Evolutionary conservation across 495 filamentous ascomycete genomes (phyloP), one percentile per base, ranked within the genome.

Genomic region (Aspergillus funiculosus): DNA sequence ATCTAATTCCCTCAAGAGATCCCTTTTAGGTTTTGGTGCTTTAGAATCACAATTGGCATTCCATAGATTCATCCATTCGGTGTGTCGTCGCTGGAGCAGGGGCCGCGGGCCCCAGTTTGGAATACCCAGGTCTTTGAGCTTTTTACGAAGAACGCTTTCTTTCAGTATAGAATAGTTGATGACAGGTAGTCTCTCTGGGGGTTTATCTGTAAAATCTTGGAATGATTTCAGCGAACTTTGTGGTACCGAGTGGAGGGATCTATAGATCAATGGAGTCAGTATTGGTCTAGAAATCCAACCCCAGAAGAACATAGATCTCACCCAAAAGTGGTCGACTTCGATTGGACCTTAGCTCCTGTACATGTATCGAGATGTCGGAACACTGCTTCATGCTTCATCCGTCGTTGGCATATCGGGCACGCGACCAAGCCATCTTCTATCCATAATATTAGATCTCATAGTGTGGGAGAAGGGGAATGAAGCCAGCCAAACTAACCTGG

Each of bases 11-110:
- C 74, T 75, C 21, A 92, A 58, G 5, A 98, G 57, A 36, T 91
- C 82, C 3, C 68, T 60, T 52, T 86, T 87, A 4, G 72, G 65
- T 55, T 84, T 83, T 1, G 87, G 88, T 3, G 63, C 67, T 42
- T 73, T 77, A 2, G 88, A 83, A 61, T 99, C 92, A 63, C 87
- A 91, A 52, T 97, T 97, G 10, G 94, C 87, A 60, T 99, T 99
- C 83, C 87, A 96, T 19, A 97, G 59, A 31, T 90, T 96, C 52
- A 91, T 73, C 89, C 89, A 99, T 66, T 99, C 92, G 1, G 77
- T 86, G 52, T 97, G 89, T 46, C 92, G 77, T 52, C 74, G 77
- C 57, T 92, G 82, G 19, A 97, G 62, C 6, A 87, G 67, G 29
- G 72, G 68, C 29, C 77, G 77, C 1, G 78, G 56, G 2, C 92